Evolutionary conservation across 2,329 filamentous ascomycete genomes (phyloP), one percentile per base, ranked within the genome.

Genomic region (Paramyrothecium sp.): DNA sequence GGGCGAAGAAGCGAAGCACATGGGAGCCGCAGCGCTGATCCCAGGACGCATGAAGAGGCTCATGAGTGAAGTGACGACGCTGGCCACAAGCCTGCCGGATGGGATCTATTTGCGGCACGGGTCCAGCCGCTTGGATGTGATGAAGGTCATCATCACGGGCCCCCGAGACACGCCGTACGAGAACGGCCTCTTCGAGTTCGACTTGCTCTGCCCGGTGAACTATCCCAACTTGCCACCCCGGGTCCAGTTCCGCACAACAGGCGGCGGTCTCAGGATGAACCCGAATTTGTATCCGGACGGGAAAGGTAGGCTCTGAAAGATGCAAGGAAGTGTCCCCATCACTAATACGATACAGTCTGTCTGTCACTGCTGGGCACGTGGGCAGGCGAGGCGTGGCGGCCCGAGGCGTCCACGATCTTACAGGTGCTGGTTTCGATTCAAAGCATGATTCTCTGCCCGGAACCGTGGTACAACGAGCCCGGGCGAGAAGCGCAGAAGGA

Each of bases 341-440:
- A 5, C 54, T 53, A 56, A 46, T 58, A 54, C 17, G 23, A 34
- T 53, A 5, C 20, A 77, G 79, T 82, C 10, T 82, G 80, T 56
- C 73, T 83, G 12, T 81, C 78, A 1, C 70, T 83, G 13, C 71
- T 83, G 0, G 76, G 75, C 0, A 82, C 79, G 2, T 81, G 81
- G 81, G 16, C 61, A 20, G 81, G 81, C 11, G 71, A 76, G 59
- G 60, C 67, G 11, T 81, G 83, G 82, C 67, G 73, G 13, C 70
- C 75, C 3, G 64, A 67, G 11, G 69, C 73, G 38, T 83, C 81
- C 5, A 83, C 80, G 3, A 67, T 84, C 3, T 69, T 83, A 3
- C 81, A 82, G 60, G 68, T 84, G 7, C 70, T 82, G 12, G 75
- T 85, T n/a, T 82, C 79, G 26, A 81, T 86, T 54, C 83, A 86